A percentile compares a stretch with the other conserved stretches of the same genome.
Evolutionary conservation across 148 eudicot species (phyloP).

Genomic region (Rhododendron ovatum): DNA sequence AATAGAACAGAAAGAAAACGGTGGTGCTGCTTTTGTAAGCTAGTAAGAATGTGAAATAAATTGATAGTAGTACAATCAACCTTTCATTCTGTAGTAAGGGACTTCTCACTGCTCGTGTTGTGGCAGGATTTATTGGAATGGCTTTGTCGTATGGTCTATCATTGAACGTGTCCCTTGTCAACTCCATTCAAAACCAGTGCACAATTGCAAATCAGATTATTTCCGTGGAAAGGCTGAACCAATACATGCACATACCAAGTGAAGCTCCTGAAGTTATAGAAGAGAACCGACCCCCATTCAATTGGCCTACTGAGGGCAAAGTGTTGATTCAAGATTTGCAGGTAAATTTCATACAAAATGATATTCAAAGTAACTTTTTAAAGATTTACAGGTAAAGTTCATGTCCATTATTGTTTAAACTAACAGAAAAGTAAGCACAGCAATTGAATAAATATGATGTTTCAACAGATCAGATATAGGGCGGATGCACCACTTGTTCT

Average conservation of each 20-base stretch:
- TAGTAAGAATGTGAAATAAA: not conserved
- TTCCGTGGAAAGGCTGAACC: slow-evolving; percentile 86
- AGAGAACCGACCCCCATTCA: slow-evolving; percentile 17
- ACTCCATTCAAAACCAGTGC: slow-evolving; percentile 80
- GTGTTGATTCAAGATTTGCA: slow-evolving; percentile 10
- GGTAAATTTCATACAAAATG: not conserved
- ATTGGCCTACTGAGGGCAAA: slow-evolving; percentile 3
- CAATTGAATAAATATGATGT: not conserved
- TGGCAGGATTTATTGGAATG: slow-evolving; percentile 93
- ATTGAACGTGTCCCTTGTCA: slow-evolving; percentile 61
- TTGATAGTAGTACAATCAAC: not conserved
- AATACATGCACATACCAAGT: slow-evolving; percentile 76
- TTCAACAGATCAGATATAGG: slow-evolving; percentile 10
- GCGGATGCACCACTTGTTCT: slow-evolving; percentile 14
- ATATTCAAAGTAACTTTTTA: not conserved
- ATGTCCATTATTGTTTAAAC: not conserved
- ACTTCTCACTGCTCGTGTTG: not conserved
- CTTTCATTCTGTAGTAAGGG: not conserved
- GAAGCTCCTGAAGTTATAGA: slow-evolving; percentile 85
- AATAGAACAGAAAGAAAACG: not conserved
- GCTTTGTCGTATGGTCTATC: slow-evolving; percentile 92
- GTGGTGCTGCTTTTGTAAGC: not conserved
- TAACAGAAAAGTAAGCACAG: not conserved
- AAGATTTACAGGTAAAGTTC: not conserved
- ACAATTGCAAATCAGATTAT: slow-evolving; percentile 68